These are phyloP conservation scores for Dissophora ornata DNA, from an alignment of 192 early-diverging fungal genomes.

Conservation along the genomic window DNA sequence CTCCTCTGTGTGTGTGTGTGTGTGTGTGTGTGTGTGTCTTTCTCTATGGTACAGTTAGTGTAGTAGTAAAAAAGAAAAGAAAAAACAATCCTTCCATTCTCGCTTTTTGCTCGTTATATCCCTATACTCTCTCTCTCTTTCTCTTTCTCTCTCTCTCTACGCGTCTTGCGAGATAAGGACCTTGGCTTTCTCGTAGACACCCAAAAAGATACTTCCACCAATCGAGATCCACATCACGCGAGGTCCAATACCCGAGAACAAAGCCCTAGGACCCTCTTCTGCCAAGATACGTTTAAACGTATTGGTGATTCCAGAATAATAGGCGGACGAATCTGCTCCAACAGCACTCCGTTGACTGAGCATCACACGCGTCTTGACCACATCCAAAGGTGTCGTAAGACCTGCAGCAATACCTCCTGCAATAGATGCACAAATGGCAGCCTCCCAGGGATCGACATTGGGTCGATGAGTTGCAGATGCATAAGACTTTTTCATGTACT, in stretches of 20 bases:
- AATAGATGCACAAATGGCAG: conserved; percentile 86
- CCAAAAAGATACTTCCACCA: conserved; percentile 95
- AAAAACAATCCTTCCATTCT: neutral
- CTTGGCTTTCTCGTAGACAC: conserved; percentile 90
- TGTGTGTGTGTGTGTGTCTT: too few relatives aligned
- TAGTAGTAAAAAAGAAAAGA: too few relatives aligned
- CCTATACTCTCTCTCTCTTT: too few relatives aligned
- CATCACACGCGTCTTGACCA: conserved; percentile 97
- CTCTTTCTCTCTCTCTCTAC: neutral
- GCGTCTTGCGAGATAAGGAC: neutral
- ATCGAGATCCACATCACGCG: conserved; percentile 96
- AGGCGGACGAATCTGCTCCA: conserved; percentile 52
- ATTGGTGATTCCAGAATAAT: conserved; percentile 74
- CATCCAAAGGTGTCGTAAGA: conserved; percentile 94
- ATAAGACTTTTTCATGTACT: conserved; percentile 80
- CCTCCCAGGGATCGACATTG: conserved; percentile 78
- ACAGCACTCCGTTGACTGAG: conserved; percentile 71
- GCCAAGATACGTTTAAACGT: conserved; percentile 80
- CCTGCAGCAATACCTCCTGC: conserved; percentile 92
- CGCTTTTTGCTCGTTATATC: too few relatives aligned
- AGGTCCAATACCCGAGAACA: conserved; percentile 93
- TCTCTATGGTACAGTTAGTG: too few relatives aligned
- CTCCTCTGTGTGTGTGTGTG: too few relatives aligned
- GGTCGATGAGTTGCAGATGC: conserved; percentile 57
- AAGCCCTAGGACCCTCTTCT: conserved; percentile 80